phyloP scores from a whole-genome alignment of 2,329 filamentous ascomycete genomes.

The Chaetothyriales sp. region DNA sequence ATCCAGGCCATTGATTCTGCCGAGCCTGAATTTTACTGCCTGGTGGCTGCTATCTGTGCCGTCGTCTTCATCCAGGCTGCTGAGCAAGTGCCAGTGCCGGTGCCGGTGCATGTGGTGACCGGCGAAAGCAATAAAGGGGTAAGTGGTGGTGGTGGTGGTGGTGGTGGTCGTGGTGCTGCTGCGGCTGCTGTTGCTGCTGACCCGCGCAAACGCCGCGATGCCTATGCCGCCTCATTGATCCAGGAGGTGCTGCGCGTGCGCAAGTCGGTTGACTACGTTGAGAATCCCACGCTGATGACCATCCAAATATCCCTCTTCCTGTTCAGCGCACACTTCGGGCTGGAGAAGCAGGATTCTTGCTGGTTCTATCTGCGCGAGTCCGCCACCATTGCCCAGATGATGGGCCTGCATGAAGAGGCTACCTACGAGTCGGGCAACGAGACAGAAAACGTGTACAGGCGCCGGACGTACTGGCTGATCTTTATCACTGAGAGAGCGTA shows the following conservation, averaged over 20 bases:
- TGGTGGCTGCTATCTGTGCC: conserved; percentile 28
- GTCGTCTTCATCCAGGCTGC: conserved; percentile 31
- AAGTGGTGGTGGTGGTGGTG: too few relatives aligned
- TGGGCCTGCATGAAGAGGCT: conserved; percentile 30
- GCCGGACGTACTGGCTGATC: conserved; percentile 58
- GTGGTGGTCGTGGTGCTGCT: too few relatives aligned
- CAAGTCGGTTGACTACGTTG: conserved; percentile 26
- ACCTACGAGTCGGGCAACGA: conserved; percentile 43
- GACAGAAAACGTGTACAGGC: conserved; percentile 46
- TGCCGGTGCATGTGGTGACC: conserved; percentile 34
- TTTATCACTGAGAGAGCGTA: conserved; percentile 58
- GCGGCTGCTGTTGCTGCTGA: too few relatives aligned
- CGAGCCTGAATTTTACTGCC: conserved; percentile 34
- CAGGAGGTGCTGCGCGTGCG: conserved; percentile 43
- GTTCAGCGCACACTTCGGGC: conserved; percentile 55
- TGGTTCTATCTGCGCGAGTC: conserved; percentile 70
- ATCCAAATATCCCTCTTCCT: conserved; percentile 63
- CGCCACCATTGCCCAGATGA: conserved; percentile 44
- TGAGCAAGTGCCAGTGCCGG: conserved; percentile 26
- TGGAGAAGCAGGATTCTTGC: conserved; percentile 59
- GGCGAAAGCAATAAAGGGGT: conserved; percentile 43
- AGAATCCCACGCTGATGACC: conserved; percentile 26
- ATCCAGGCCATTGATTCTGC: conserved; percentile 13
- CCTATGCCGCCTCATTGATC: conserved; percentile 51
- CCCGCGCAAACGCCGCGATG: conserved; percentile 40